These are phyloP conservation scores for Quercus berberidifolia DNA, from an alignment of 306 rosid genomes.

Conservation along the genomic window DNA sequence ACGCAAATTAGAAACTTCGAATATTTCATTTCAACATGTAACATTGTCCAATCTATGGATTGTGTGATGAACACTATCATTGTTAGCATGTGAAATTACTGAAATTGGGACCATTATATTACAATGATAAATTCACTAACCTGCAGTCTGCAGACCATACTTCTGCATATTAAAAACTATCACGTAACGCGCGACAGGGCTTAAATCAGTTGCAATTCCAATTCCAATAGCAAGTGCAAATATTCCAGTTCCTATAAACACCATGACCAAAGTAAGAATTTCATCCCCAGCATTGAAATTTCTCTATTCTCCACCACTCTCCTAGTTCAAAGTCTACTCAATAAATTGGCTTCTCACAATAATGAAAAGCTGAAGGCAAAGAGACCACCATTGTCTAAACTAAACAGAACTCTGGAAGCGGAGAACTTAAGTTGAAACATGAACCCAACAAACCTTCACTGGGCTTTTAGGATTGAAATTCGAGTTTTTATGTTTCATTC, in stretches of 20 bases:
- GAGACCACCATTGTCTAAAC: too few relatives aligned
- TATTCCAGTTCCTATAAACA: constrained; percentile 55
- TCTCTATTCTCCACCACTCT: too few relatives aligned
- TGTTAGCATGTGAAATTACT: not conserved
- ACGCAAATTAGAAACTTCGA: not conserved
- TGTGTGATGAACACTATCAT: not conserved
- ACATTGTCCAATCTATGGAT: not conserved
- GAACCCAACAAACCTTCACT: too few relatives aligned
- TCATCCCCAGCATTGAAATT: too few relatives aligned
- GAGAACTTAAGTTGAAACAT: too few relatives aligned
- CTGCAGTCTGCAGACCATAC: constrained; percentile 49
- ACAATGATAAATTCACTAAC: constrained; percentile 39
- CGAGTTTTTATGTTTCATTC: too few relatives aligned
- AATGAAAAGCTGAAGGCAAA: too few relatives aligned
- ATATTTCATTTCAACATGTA: not conserved
- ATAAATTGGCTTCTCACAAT: too few relatives aligned
- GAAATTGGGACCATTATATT: not conserved
- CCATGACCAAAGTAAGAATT: too few relatives aligned
- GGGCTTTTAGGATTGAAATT: too few relatives aligned
- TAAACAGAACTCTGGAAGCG: too few relatives aligned
- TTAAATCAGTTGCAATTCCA: constrained; percentile 68
- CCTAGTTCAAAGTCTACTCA: too few relatives aligned
- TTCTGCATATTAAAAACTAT: constrained; percentile 73
- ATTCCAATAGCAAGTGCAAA: constrained; percentile 84
- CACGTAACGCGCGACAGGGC: constrained; percentile 48